Conservation (phyloP, 2,329 filamentous ascomycete species). For the Aspergillus intermedius region DNA sequence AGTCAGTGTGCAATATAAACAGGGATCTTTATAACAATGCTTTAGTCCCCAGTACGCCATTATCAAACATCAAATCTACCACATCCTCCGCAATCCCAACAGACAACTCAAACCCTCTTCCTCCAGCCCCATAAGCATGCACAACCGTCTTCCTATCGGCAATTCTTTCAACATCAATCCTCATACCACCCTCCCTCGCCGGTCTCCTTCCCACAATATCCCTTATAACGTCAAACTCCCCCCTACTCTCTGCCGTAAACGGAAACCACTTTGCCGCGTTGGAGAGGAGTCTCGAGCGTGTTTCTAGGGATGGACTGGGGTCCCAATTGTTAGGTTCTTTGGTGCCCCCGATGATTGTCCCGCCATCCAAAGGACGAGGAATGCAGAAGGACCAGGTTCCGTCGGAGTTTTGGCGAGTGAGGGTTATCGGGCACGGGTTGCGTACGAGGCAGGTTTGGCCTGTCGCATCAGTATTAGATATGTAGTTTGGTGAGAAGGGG, state of each 20-base stretch:
- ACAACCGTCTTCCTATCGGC: conserved; percentile 28
- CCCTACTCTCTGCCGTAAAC: conserved; percentile 28
- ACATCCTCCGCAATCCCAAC: conserved; percentile 54
- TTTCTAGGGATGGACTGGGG: conserved; percentile 41
- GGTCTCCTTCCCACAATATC: conserved; percentile 43
- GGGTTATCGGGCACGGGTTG: conserved; percentile 38
- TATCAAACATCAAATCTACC: conserved; percentile 31
- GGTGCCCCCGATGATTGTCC: conserved; percentile 61
- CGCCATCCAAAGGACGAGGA: conserved; percentile 55
- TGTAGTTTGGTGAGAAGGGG: no score
- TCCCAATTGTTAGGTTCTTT: conserved; percentile 56
- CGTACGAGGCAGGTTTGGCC: conserved; percentile 45
- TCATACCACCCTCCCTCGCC: conserved; percentile 42
- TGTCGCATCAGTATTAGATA: conserved; percentile 4
- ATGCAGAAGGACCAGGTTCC: conserved; percentile 59
- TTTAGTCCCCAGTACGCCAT: conserved; percentile 16
- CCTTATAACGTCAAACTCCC: conserved; percentile 38
- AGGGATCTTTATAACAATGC: conserved; percentile 14
- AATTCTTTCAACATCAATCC: conserved; percentile 47
- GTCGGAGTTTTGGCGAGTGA: conserved; percentile 58
- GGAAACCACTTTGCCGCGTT: conserved; percentile 38
- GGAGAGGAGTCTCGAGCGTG: conserved; percentile 43
- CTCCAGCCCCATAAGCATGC: conserved; percentile 56
- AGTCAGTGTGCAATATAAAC: neutral
- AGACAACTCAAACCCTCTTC: conserved; percentile 56